A percentile compares a stretch with the other conserved stretches of the same genome.
Conservation (phyloP, 139 green algal genomes). For the Picochlorum sp. region DNA sequence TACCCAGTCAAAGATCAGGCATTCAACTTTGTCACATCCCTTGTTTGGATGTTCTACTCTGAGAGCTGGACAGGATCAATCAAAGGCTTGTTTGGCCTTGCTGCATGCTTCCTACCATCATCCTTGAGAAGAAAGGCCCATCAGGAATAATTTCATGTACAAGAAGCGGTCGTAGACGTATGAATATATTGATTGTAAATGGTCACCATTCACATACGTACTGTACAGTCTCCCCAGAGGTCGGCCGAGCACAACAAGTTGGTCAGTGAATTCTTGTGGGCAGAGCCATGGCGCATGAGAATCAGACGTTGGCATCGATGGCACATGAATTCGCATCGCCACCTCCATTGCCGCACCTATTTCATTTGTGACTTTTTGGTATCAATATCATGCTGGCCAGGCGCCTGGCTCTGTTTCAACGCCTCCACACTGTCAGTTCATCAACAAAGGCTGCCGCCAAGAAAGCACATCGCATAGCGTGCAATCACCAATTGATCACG, state of each 20-base stretch:
- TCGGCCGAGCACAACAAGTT: too few species aligned
- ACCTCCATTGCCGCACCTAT: too few species aligned
- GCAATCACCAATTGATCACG: too few species aligned
- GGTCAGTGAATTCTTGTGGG: too few species aligned
- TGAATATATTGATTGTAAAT: neutral
- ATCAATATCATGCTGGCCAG: constrained; percentile 10
- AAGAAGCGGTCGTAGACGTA: neutral
- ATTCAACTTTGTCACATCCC: constrained; percentile 61
- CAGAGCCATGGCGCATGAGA: too few species aligned
- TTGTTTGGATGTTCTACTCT: constrained; percentile 86
- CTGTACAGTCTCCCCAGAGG: too few species aligned
- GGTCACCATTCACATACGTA: too few species aligned
- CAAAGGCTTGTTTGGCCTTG: constrained; percentile 20
- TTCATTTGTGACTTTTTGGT: too few species aligned
- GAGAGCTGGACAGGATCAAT: constrained; percentile 27
- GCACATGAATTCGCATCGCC: neutral
- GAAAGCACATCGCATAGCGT: too few species aligned
- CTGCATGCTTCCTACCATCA: constrained; percentile 17
- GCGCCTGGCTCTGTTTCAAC: constrained; percentile 8
- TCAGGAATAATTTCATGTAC: neutral
- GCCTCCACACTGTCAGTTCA: neutral
- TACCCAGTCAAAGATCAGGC: constrained; percentile 53
- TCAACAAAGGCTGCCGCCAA: constrained; percentile 17
- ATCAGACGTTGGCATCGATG: too few species aligned
- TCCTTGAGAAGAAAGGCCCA: neutral